Base-by-base conservation (phyloP, 2,329 filamentous ascomycete species). In the Chaetomiaceae sp. region DNA sequence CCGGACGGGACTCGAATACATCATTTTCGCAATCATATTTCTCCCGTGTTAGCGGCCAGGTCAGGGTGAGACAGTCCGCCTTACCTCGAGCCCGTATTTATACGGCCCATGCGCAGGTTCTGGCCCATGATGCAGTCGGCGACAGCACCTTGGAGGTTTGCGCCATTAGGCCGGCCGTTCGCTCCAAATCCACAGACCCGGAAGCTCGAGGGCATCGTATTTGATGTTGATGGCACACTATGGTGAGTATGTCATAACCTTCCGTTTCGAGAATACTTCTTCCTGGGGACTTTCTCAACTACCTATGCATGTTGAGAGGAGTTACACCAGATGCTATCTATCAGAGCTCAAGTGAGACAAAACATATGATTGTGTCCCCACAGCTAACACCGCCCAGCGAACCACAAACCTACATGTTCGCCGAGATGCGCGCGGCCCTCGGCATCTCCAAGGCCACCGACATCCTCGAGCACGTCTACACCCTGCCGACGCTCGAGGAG, bases 361-460 rank as follows among this genome's bases (percentile, higher is more conserved):
- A n/a, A n/a, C n/a, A n/a, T n/a, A n/a, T n/a, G n/a, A n/a, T n/a
- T n/a, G n/a, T n/a, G n/a, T n/a, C n/a, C n/a, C n/a, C n/a, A n/a
- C 7, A n/a, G 14, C 29, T 32, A 6, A 14, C 29, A n/a, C 12
- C 10, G 11, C 20, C 6, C 53, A 95, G 89, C 63, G 71, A 90
- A 48, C 91, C 91, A 0, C 91, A 97, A 67, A 93, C 86, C 57
- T 88, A 95, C 75, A 98, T 97, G 91, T 97, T 97, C 68, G 65
- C 68, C 17, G 77, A 94, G 61, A 97, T 98, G 91, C 84, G 83
- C 54, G 62, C 69, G 12, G 83, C 80, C 7, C 77, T 97, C 14
- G 74, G 72, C 40, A 96, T 97, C 57, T 64, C 79, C 52, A 84
- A 83, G 62, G 67, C 71, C 29, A 71, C 74, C 59, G 93, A 98